Conservation (phyloP, 441 rosid species). For the Macaranga tanarius region DNA sequence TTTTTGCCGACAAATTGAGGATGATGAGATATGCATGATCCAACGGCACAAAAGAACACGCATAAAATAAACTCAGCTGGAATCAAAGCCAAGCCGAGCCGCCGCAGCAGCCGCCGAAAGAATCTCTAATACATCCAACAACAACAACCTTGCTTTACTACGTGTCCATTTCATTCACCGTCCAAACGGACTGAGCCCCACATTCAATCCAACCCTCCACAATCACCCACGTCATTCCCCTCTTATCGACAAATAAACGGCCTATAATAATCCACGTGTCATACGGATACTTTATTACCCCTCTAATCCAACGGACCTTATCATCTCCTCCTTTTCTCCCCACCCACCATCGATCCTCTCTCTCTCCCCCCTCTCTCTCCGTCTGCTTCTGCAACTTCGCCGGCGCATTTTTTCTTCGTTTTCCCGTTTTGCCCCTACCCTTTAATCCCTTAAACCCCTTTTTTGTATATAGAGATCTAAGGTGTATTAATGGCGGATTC, state of each 20-base stretch:
- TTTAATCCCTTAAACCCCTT: not conserved
- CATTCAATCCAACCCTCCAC: slow-evolving; percentile 18
- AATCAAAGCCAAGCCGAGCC: slow-evolving; percentile 15
- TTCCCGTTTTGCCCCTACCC: slow-evolving; percentile 12
- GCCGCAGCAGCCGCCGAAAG: slow-evolving; percentile 22
- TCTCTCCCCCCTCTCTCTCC: not conserved
- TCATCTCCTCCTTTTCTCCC: not conserved
- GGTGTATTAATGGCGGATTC: slow-evolving; percentile 21
- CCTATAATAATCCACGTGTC: slow-evolving; percentile 17
- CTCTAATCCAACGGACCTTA: slow-evolving; percentile 26
- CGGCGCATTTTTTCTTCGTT: slow-evolving; percentile 9
- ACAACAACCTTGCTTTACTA: not conserved
- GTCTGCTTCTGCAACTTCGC: not conserved
- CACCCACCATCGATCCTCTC: not conserved
- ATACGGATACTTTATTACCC: slow-evolving; percentile 6
- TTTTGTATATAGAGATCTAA: no score
- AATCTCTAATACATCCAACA: not conserved
- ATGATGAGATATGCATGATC: slow-evolving; percentile 10
- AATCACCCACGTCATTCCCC: slow-evolving; percentile 9
- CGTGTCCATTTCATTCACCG: slow-evolving; percentile 8
- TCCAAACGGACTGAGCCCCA: not conserved
- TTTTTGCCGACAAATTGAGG: slow-evolving; percentile 3
- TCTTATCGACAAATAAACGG: slow-evolving; percentile 28
- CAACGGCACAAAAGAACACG: slow-evolving; percentile 4
- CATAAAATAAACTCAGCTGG: not conserved